These are phyloP conservation scores for Cladophialophora psammophila DNA, from an alignment of 2,329 filamentous ascomycete species.

Conservation along the genomic window DNA sequence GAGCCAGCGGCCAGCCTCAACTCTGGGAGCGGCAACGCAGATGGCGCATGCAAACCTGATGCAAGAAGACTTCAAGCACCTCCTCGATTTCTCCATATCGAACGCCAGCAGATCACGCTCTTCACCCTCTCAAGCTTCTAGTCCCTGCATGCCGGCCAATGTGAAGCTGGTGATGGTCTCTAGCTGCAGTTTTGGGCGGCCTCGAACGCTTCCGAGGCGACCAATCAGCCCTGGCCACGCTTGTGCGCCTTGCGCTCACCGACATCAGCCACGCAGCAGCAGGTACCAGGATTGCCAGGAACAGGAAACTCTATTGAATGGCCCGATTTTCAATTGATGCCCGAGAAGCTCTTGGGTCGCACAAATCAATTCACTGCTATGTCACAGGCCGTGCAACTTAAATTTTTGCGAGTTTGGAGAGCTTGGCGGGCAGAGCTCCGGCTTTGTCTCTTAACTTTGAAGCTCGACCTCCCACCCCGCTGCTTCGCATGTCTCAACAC, in stretches of 20 bases:
- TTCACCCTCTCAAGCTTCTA: conserved; percentile 9
- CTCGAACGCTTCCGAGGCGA: conserved; percentile 16
- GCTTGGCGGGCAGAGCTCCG: background rate
- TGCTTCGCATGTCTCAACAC: background rate
- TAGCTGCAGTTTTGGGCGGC: conserved; percentile 13
- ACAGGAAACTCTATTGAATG: conserved; percentile 24
- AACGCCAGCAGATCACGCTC: conserved; percentile 7
- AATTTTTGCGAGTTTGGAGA: conserved; percentile 5
- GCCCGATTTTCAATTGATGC: conserved; percentile 33
- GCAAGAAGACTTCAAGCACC: conserved; percentile 2
- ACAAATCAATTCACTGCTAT: conserved; percentile 29
- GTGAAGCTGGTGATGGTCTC: background rate
- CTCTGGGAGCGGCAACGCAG: no score
- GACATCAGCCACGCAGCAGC: conserved; percentile 25
- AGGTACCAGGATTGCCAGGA: conserved; percentile 16
- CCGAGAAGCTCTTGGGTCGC: conserved; percentile 29
- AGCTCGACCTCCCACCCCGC: background rate
- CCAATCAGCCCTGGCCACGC: conserved; percentile 38
- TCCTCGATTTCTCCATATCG: conserved; percentile 12
- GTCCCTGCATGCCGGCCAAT: conserved; percentile 15
- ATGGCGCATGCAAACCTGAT: background rate
- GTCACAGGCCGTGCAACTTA: conserved; percentile 22
- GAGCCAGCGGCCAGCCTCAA: background rate
- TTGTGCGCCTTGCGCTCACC: conserved; percentile 28
- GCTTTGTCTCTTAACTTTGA: conserved; percentile 18